These are phyloP conservation scores for Ulmus americana DNA, from an alignment of 331 rosid species.

Conservation along the genomic window DNA sequence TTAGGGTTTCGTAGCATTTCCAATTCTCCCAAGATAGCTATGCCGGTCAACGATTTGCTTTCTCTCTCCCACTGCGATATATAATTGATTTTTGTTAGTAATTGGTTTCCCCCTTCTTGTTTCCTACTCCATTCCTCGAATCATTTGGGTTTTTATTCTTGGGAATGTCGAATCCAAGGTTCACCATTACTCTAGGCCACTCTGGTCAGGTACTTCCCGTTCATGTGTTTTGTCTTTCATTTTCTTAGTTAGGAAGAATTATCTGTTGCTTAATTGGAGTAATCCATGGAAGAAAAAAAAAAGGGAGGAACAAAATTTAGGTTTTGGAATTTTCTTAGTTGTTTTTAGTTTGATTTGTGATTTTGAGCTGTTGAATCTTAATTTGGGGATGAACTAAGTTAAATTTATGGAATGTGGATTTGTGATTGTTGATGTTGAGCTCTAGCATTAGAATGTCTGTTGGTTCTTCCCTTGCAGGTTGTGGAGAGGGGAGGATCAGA, in stretches of 20 bases:
- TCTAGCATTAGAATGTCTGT: neutral
- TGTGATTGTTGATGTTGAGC: neutral
- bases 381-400: neutral
- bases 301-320: neutral
- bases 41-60: neutral
- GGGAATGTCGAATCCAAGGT: conserved; percentile 43
- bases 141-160: neutral
- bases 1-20: neutral
- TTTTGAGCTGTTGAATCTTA: neutral
- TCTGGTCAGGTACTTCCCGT: conserved; percentile 46
- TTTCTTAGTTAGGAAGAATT: neutral
- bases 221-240: neutral
- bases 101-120: neutral
- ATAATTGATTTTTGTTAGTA: neutral
- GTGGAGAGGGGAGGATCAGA: conserved; percentile 44
- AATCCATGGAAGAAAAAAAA: neutral
- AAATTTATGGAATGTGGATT: neutral
- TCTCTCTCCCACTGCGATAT: neutral
- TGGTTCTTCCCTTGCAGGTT: conserved; percentile 30
- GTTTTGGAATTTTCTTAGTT: neutral
- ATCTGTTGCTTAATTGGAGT: neutral
- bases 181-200: conserved; percentile 58
- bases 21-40: neutral
- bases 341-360: neutral
- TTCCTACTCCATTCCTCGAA: neutral